Conservation (phyloP, 768 basidiomycete species). For the Rhizopogon roseolus region DNA sequence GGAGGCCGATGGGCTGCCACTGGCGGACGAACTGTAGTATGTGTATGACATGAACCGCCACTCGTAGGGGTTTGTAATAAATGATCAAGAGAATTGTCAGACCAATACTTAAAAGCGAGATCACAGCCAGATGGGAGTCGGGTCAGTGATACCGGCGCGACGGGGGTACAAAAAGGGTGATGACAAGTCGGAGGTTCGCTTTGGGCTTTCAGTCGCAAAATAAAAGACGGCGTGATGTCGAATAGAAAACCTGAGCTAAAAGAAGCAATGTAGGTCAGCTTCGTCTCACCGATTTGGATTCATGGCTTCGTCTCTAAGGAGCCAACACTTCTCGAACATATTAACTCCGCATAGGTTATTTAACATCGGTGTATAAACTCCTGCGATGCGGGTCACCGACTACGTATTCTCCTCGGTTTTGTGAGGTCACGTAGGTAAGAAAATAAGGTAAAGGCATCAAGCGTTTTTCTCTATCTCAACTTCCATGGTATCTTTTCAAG, state of each 20-base stretch:
- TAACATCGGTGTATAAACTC: slow-evolving; percentile 20
- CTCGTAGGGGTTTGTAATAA: slow-evolving; percentile 12
- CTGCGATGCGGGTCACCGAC: slow-evolving; percentile 17
- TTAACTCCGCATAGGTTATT: slow-evolving; percentile 27
- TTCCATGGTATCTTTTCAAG: background rate
- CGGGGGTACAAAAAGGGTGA: slow-evolving; percentile 16
- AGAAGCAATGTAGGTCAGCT: slow-evolving; percentile 15
- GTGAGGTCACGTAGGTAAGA: slow-evolving; percentile 1
- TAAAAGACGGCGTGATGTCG: slow-evolving; percentile 26
- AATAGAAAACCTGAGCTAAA: slow-evolving; percentile 11
- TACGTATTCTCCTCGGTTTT: slow-evolving; percentile 10
- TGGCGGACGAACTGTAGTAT: slow-evolving; percentile 40
- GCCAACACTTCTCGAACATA: slow-evolving; percentile 21
- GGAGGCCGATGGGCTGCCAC: slow-evolving; percentile 44
- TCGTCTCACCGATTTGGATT: background rate
- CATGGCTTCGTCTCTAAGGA: slow-evolving; percentile 19
- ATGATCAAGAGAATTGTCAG: slow-evolving; percentile 17
- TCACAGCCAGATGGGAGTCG: slow-evolving; percentile 22
- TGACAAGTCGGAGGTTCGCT: slow-evolving; percentile 24
- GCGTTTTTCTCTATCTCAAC: background rate
- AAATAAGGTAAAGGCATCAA: background rate
- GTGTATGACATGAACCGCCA: slow-evolving; percentile 41
- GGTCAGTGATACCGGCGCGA: background rate
- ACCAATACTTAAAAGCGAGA: slow-evolving; percentile 19
- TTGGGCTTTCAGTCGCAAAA: slow-evolving; percentile 18